Percentiles rank a stretch among this genome's conserved stretches.
phyloP scores from a whole-genome alignment of 768 basidiomycete genomes.

The Leccinellum luteum region DNA sequence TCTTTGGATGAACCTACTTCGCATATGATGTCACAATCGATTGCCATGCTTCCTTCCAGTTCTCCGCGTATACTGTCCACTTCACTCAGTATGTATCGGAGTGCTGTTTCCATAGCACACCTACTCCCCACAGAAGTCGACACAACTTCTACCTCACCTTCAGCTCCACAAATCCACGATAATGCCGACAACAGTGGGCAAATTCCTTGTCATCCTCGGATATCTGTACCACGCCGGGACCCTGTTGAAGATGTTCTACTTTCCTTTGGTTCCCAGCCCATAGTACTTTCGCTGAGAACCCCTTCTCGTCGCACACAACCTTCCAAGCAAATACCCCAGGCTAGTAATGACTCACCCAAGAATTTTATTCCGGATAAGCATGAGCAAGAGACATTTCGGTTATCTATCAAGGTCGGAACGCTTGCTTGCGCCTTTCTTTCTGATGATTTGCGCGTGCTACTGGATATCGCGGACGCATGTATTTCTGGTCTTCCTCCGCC shows the following conservation, averaged over 20 bases:
- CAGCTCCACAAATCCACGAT: not conserved
- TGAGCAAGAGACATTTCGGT: conserved; percentile 33
- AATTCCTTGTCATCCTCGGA: conserved; percentile 3
- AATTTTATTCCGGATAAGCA: not conserved
- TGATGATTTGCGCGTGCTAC: conserved; percentile 51
- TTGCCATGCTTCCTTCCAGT: conserved; percentile 56
- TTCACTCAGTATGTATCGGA: conserved; percentile 74
- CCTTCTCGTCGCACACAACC: conserved; percentile 31
- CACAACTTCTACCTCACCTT: not conserved
- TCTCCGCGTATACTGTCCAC: conserved; percentile 47
- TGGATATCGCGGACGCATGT: conserved; percentile 40
- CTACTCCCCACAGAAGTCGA: not conserved
- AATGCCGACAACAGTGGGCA: not conserved
- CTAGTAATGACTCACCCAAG: conserved; percentile 3
- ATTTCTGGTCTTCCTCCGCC: conserved; percentile 22
- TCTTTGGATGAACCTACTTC: conserved; percentile 66
- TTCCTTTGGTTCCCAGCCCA: conserved; percentile 61
- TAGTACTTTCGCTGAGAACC: conserved; percentile 54
- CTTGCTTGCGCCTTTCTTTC: conserved; percentile 57
- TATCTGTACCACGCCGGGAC: conserved; percentile 10
- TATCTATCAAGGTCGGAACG: conserved; percentile 47
- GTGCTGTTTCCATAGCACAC: conserved; percentile 50
- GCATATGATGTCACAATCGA: conserved; percentile 72
- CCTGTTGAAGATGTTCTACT: conserved; percentile 47
- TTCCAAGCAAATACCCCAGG: conserved; percentile 3